Percentiles rank a stretch among this genome's conserved stretches.
phyloP scores from a whole-genome alignment of 345 rosid genomes.

The Rhodamnia rubescens region DNA sequence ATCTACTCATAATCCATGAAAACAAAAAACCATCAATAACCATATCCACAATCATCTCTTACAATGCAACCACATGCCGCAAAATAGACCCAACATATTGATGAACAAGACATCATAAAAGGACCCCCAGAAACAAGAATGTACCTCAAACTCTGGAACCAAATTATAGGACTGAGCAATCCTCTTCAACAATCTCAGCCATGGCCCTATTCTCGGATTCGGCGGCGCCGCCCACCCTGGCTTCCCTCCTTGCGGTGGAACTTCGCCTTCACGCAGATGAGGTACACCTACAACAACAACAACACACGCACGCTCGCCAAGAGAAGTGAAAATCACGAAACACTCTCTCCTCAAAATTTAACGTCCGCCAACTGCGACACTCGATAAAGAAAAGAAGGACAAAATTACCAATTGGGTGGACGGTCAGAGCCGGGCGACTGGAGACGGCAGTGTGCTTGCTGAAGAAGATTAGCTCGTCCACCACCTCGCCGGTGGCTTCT shows the following conservation, averaged over 20 bases:
- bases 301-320: neutral
- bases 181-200: conserved; percentile 68
- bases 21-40: neutral
- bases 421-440: conserved; percentile 79
- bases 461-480: conserved; percentile 77
- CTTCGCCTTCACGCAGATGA: conserved; percentile 70
- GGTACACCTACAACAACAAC: conserved; percentile 46
- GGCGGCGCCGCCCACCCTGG: conserved; percentile 95
- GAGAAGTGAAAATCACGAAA: neutral
- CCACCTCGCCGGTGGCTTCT: conserved; percentile 64
- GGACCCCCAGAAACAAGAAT: neutral
- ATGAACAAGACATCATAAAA: neutral
- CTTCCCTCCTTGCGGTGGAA: conserved; percentile 79
- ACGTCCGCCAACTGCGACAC: neutral
- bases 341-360: neutral
- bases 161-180: conserved; percentile 57
- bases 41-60: neutral
- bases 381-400: neutral
- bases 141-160: conserved; percentile 96
- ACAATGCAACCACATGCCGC: neutral
- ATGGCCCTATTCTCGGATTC: conserved; percentile 77
- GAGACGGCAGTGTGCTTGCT: conserved; percentile 93
- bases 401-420: conserved; percentile 72
- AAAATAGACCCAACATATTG: neutral
- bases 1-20: conserved; percentile 27